Evolutionary conservation across 1,284 basidiomycete genomes (phyloP), one percentile per base, ranked within the genome.

Genomic region (Sporisorium iseilematis-ciliati): DNA sequence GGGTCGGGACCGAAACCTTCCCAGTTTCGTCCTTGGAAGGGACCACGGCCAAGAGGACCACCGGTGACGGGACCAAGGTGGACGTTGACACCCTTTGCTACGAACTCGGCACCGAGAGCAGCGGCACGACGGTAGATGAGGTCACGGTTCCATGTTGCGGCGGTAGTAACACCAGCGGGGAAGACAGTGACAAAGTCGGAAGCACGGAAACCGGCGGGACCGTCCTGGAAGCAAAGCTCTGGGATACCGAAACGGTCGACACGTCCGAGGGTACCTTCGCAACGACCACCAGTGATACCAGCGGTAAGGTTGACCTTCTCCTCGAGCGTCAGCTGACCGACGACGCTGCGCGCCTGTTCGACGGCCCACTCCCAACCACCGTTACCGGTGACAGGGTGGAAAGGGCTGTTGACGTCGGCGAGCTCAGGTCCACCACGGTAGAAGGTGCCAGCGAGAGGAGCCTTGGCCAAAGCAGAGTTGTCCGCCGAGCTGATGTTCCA

Each of bases 51-150:
- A 4, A 76, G 62, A 29, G 74, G 74, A 3, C 75, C 75, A 49
- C 77, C 77, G 7, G 86, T 87, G 14, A 87, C 85, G 18, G 83
- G 82, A 11, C 62, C 74, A 40, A 72, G 65, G 52, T 60, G 57
- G 20, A 76, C 65, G 41, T 76, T 67, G 42, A 74, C 64, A 33
- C 68, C 72, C 51, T 73, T 75, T 21, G 65, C 68, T 4, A 60
- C 48, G 57, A 77, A 77, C 38, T 77, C 75, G 23, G 48, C 33
- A 8, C 71, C 75, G 20, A 77, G 58, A 2, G 71, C 66, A 23
- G 55, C 56, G 14, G 71, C 75, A 21, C 63, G 65, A 25, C 43
- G 38, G 56, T 66, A 63, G 23, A 69, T 69, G 14, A 74, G 60
- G 42, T 77, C 75, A 25, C 63, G 55, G 45, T 75, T 63, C 60